Evolutionary conservation across 768 basidiomycete species (phyloP), one percentile per base, ranked within the genome.

Genomic region (Amanita fuliginea): DNA sequence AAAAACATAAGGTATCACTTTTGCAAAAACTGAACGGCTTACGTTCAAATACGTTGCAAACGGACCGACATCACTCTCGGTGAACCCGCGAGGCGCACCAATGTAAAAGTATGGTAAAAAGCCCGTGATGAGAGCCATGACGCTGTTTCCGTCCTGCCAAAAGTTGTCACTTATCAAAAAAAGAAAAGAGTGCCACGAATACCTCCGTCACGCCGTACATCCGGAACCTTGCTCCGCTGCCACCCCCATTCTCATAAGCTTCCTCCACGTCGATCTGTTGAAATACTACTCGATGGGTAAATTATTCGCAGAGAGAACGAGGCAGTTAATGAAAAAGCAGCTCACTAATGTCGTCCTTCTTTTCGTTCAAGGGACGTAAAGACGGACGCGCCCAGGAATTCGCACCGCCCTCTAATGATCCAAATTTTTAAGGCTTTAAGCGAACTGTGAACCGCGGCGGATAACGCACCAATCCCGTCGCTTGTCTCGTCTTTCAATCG

Each of bases 61-160:
- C 0, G 82, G 64, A 2, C 67, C 68, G 2, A 85, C 59, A 56
- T 97, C 92, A 14, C 76, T 72, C 28, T 74, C 68, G 26, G 71
- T 67, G 55, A 97, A 92, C 0, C 93, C 93, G 14, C 85, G 77
- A 28, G 96, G 96, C 26, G 83, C 78, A 3, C 89, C 74, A 36
- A 98, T 67, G 58, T 92, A 99, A 65, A 99, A 96, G 64, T 99
- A 98, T 0, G 96, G 95, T 43, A 80, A 64, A 61, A 96, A 97
- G 30, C 81, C 80, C 2, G 74, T 81, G 44, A 99, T 75, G 53
- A 85, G 78, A 2, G 83, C 84, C 13, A 97, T 74, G 1, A 98
- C 87, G 50, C 94, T 97, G 61, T 98, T 78, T 0, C 95, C 95
- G 1, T 69, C 73, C 87, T 94, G 51, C 14, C 26, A 39, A 36